Base-by-base conservation (phyloP, 306 rosid genomes). In the Pterocarpus santalinus region DNA sequence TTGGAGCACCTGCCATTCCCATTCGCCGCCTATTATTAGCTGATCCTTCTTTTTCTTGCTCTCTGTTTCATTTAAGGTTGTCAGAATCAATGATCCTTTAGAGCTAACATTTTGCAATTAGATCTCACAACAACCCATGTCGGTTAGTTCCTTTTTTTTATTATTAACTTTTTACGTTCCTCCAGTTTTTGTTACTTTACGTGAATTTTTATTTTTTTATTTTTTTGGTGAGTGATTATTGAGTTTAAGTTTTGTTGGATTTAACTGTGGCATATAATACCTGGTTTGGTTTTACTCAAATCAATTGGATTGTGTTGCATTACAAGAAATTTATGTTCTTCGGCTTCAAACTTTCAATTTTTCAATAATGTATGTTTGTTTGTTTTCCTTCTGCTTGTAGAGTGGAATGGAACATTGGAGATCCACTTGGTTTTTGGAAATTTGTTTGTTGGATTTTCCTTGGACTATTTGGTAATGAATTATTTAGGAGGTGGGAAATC, bases 111-210 rank as follows among this genome's bases (percentile, higher is more conserved):
- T 10, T 53, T 35, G 1, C 57, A 51, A 13, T 51, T 55, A 39
- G 80, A 75, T 80, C 74, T 46, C 74, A 69, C 46, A 36, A 64
- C 32, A 58, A 81, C 41, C 52, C 49, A 75, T 86, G 53, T 44
- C 82, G 41, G 85, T 83, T 41, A 74, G 76, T 67, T 44, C 75
- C 1, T 0, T 33, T 14, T 13, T 51, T 28, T 28, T 44, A 41
- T 9, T 65, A 15, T 22, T 11, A 15, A 0, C 28, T 22, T 22
- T 22, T 22, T 22, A 22, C 28, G 28, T 22, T 22, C 28, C 28
- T 22, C 28, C 28, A 22, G 28, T 22, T 22, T 22, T 22, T 22
- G 28, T 22, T 22, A 22, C 28, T 22, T 22, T 22, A 22, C 28
- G 28, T 22, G 28, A 22, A 22, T 22, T 22, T 22, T 22, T 22